Evolutionary conservation across 129 eudicot species (phyloP).

Genomic region (Chrysanthemum seticuspe): DNA sequence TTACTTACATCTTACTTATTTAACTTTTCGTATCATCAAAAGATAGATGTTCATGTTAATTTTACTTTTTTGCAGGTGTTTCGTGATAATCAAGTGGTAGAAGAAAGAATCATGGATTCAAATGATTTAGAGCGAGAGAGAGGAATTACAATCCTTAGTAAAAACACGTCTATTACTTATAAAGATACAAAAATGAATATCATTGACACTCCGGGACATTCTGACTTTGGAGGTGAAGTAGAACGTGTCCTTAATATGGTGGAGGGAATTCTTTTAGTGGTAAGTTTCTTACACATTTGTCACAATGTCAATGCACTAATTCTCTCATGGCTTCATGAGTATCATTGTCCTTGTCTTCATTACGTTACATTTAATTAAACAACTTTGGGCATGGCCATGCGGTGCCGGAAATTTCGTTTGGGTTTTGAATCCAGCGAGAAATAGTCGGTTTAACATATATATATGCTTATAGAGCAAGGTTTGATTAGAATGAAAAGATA

Average conservation of each 20-base stretch:
- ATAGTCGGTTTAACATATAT: too few species aligned
- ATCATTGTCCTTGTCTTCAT: too few species aligned
- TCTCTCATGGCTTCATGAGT: too few species aligned
- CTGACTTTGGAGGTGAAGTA: constrained; percentile 99
- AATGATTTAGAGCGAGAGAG: constrained; percentile 98
- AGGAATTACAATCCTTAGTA: constrained; percentile 96
- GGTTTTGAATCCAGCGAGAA: too few species aligned
- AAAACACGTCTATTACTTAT: constrained; percentile 90
- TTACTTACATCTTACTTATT: neutral
- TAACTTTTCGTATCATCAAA: constrained; percentile 6
- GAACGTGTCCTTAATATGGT: constrained; percentile 98
- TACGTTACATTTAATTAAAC: too few species aligned
- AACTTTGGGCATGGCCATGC: too few species aligned
- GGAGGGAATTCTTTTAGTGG: constrained; percentile 97
- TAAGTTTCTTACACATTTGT: constrained; percentile 23
- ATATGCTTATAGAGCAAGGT: too few species aligned
- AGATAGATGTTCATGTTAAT: neutral
- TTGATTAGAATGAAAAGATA: too few species aligned
- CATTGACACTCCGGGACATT: constrained; percentile 97
- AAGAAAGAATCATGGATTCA: constrained; percentile 99
- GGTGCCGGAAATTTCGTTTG: too few species aligned
- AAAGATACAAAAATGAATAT: constrained; percentile 90
- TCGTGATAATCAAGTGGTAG: constrained; percentile 93
- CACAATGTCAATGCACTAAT: neutral
- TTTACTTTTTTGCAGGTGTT: constrained; percentile 66